These are phyloP conservation scores for Astragalus membranaceus DNA, from an alignment of 306 rosid species.

Conservation along the genomic window DNA sequence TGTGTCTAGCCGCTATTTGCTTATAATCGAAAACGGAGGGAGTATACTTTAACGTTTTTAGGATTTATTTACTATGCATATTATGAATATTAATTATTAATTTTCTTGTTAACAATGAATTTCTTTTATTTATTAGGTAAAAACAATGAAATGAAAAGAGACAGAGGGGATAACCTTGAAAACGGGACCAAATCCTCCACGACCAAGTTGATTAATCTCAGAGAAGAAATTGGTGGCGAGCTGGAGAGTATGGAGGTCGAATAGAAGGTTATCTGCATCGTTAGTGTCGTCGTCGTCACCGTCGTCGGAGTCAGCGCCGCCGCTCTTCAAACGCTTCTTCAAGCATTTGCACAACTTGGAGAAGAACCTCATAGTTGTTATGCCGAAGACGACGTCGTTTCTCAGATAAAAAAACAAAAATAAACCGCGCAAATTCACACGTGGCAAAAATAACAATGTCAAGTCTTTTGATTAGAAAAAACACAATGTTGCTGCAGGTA, in stretches of 20 bases:
- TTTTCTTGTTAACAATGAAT: background rate
- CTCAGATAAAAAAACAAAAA: too few relatives aligned
- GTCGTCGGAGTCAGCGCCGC: background rate
- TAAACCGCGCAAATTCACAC: background rate
- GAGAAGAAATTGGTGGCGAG: constrained; percentile 78
- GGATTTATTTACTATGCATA: too few relatives aligned
- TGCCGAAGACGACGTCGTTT: background rate
- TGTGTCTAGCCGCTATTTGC: too few relatives aligned
- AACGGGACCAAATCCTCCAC: constrained; percentile 94
- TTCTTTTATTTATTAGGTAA: background rate
- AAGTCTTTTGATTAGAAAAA: too few relatives aligned
- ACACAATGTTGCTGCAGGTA: too few relatives aligned
- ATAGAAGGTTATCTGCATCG: constrained; percentile 37
- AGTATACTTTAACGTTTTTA: too few relatives aligned
- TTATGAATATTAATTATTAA: too few relatives aligned
- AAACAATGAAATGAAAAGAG: background rate
- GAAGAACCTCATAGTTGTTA: constrained; percentile 24
- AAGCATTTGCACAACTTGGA: constrained; percentile 37
- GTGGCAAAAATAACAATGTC: background rate
- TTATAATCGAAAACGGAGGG: too few relatives aligned
- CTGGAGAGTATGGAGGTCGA: constrained; percentile 49
- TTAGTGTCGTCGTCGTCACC: constrained; percentile 7
- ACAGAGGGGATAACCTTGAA: constrained; percentile 45
- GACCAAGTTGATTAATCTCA: constrained; percentile 65
- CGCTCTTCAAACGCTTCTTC: constrained; percentile 9